Conservation (phyloP, 139 green algal species). For the Auxenochlorella protothecoides region DNA sequence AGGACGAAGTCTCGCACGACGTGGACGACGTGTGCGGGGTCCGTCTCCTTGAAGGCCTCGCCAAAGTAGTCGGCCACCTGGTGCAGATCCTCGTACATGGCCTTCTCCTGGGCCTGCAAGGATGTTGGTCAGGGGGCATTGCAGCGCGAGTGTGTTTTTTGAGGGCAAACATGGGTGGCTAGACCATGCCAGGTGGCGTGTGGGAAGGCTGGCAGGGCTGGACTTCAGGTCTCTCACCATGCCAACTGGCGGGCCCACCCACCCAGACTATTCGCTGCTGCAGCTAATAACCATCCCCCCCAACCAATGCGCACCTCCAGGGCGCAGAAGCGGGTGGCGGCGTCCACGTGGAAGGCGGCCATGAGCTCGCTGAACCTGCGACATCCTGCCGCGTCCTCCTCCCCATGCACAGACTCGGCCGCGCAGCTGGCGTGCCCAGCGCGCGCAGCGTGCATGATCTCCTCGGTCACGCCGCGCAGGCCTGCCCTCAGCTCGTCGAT, state of each 20-base stretch:
- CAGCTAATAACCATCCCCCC: no score
- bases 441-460: constrained; percentile 16
- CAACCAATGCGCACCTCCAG: constrained; percentile 22
- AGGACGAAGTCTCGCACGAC: constrained; percentile 46
- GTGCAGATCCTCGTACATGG: constrained; percentile 18
- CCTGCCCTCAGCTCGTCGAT: constrained; percentile 40
- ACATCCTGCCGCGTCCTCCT: constrained; percentile 10
- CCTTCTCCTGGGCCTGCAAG: constrained; percentile 17
- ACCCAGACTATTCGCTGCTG: no score
- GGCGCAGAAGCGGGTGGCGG: constrained; percentile 10
- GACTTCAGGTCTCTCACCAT: not conserved
- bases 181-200: no score
- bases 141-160: not conserved
- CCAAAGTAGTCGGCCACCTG: constrained; percentile 42
- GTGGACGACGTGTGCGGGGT: constrained; percentile 33
- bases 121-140: not conserved
- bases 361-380: constrained; percentile 29
- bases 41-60: constrained; percentile 31
- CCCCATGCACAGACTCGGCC: not conserved
- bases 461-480: constrained; percentile 22
- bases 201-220: no score
- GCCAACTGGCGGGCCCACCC: no score
- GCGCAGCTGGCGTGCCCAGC: not conserved
- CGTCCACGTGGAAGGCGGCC: constrained; percentile 29
- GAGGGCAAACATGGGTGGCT: no score